Conservation (phyloP, 768 basidiomycete species). For the Auriscalpium microsporum region DNA sequence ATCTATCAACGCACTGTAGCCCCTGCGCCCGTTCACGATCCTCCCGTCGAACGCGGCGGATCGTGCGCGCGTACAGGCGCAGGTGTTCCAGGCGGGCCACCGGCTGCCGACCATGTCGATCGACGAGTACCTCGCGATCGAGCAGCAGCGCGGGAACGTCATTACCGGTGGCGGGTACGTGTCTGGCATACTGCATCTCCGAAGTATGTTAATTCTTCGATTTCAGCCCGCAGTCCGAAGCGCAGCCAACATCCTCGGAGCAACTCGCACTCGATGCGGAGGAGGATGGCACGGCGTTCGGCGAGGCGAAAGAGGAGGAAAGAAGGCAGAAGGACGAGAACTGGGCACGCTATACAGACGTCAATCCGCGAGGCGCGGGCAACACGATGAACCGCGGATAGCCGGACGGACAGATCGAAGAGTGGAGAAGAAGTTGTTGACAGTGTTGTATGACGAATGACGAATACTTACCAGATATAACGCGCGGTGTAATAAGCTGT, state of each 20-base stretch:
- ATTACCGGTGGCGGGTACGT: slow-evolving; percentile 81
- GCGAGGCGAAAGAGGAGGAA: slow-evolving; percentile 62
- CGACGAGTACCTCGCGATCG: slow-evolving; percentile 89
- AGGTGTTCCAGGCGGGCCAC: slow-evolving; percentile 81
- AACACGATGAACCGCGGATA: slow-evolving; percentile 94
- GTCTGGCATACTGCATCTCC: neutral
- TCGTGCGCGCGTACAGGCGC: slow-evolving; percentile 61
- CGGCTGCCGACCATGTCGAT: slow-evolving; percentile 91
- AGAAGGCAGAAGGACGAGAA: slow-evolving; percentile 81
- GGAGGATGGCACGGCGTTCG: slow-evolving; percentile 67
- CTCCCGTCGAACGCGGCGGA: slow-evolving; percentile 61
- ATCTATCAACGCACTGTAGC: slow-evolving; percentile 35
- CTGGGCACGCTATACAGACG: slow-evolving; percentile 86
- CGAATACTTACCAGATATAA: too few species aligned
- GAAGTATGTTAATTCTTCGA: neutral
- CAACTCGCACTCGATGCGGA: slow-evolving; percentile 74
- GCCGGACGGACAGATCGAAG: neutral
- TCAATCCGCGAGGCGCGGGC: slow-evolving; percentile 83
- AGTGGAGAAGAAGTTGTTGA: neutral
- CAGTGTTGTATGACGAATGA: too few species aligned
- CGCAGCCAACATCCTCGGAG: slow-evolving; percentile 64
- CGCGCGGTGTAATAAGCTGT: too few species aligned
- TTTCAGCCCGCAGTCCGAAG: slow-evolving; percentile 23
- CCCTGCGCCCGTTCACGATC: slow-evolving; percentile 88
- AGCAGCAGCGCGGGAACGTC: slow-evolving; percentile 76